Evolutionary conservation across 2,329 filamentous ascomycete genomes (phyloP).

Genomic region (Fusarium sp.): DNA sequence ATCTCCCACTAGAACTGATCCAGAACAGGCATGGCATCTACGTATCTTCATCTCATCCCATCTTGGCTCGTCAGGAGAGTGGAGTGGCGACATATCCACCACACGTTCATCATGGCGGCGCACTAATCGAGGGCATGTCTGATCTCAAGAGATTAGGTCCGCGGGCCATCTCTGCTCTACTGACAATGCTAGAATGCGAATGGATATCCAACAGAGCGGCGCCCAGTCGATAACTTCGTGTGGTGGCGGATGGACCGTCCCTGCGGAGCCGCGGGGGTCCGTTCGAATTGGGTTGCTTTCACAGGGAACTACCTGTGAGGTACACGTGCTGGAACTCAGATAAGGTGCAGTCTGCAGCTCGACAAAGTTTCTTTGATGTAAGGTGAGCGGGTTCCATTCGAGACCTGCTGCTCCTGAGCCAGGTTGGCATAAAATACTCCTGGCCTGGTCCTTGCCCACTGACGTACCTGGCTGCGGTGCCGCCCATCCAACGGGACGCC

Average conservation of each 20-base stretch:
- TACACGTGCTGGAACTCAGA: constrained; percentile 7
- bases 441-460: constrained; percentile 36
- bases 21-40: constrained; percentile 4
- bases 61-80: constrained; percentile 18
- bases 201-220: constrained; percentile 41
- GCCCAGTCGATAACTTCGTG: constrained; percentile 40
- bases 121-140: constrained; percentile 45
- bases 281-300: constrained; percentile 25
- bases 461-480: constrained; percentile 44
- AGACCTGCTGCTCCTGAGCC: constrained; percentile 3
- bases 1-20: neutral
- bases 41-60: constrained; percentile 33
- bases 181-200: constrained; percentile 18
- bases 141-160: constrained; percentile 46
- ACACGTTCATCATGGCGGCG: constrained; percentile 29
- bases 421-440: constrained; percentile 7
- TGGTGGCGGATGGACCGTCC: constrained; percentile 42
- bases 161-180: constrained; percentile 37
- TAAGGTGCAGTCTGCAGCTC: neutral
- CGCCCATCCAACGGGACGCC: constrained; percentile 36
- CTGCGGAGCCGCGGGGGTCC: constrained; percentile 28
- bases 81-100: constrained; percentile 25
- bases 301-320: constrained; percentile 11
- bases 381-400: neutral
- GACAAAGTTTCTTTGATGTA: constrained; percentile 15